These are phyloP conservation scores for Fusarium foetens DNA, from an alignment of 2,329 filamentous ascomycete genomes.

Conservation along the genomic window DNA sequence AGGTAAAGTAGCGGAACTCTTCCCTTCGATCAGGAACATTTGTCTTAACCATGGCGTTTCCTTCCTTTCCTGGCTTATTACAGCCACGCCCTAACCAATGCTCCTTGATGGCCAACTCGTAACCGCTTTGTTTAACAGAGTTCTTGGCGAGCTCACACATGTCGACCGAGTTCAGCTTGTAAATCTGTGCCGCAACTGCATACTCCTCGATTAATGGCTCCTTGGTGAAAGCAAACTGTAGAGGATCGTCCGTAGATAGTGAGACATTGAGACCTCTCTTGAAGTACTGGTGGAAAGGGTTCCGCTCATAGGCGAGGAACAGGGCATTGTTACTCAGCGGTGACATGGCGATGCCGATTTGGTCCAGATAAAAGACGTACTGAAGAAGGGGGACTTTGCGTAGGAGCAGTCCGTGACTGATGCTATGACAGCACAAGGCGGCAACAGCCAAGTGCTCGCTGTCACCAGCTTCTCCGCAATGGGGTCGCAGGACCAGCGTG, in stretches of 20 bases:
- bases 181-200: slow-evolving; percentile 96
- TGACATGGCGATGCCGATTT: slow-evolving; percentile 99
- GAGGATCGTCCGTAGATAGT: slow-evolving; percentile 92
- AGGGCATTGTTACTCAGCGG: slow-evolving; percentile 97
- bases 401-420: slow-evolving; percentile 91
- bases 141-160: slow-evolving; percentile 99
- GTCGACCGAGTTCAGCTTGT: slow-evolving; percentile 94
- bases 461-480: slow-evolving; percentile 96
- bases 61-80: slow-evolving; percentile 78
- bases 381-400: slow-evolving; percentile 95
- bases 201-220: slow-evolving; percentile 99
- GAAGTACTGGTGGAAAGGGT: slow-evolving; percentile 96
- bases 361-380: slow-evolving; percentile 97
- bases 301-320: slow-evolving; percentile 95
- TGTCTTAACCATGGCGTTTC: slow-evolving; percentile 94
- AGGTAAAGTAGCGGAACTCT: slow-evolving; percentile 87
- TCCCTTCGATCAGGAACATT: slow-evolving; percentile 95
- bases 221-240: slow-evolving; percentile 98
- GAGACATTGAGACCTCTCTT: slow-evolving; percentile 94
- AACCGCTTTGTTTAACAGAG: slow-evolving; percentile 93
- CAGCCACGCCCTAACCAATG: slow-evolving; percentile 89
- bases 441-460: slow-evolving; percentile 95
- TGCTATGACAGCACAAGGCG: slow-evolving; percentile 92
- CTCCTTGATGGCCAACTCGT: slow-evolving; percentile 87
- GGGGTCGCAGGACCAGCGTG: slow-evolving; percentile 90